phyloP scores from a whole-genome alignment of 768 basidiomycete species.

The Russula earlei region DNA sequence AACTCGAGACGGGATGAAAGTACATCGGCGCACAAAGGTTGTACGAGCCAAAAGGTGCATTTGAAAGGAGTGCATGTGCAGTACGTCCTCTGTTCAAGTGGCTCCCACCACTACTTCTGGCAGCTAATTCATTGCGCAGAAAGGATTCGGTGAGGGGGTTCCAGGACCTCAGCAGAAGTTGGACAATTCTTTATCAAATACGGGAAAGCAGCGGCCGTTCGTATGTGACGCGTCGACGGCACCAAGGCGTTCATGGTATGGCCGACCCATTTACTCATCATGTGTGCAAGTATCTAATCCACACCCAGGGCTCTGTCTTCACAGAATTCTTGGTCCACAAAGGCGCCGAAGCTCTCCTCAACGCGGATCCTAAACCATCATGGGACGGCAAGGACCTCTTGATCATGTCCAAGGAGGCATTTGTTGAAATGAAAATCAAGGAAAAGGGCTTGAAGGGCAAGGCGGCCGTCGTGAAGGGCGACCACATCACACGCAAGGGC shows the following conservation, averaged over 20 bases:
- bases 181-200: slow-evolving; percentile 76
- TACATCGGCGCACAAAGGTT: slow-evolving; percentile 66
- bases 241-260: slow-evolving; percentile 83
- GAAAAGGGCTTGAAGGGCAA: slow-evolving; percentile 83
- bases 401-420: slow-evolving; percentile 86
- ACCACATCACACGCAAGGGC: slow-evolving; percentile 41
- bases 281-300: background rate
- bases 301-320: slow-evolving; percentile 76
- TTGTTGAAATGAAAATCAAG: slow-evolving; percentile 93
- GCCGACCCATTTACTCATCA: background rate
- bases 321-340: slow-evolving; percentile 72
- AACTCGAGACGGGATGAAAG: slow-evolving; percentile 65
- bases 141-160: slow-evolving; percentile 72
- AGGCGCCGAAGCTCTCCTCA: slow-evolving; percentile 65
- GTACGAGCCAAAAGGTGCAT: slow-evolving; percentile 69
- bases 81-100: slow-evolving; percentile 38
- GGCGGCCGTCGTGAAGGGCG: slow-evolving; percentile 50
- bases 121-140: slow-evolving; percentile 38
- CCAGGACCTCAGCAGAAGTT: slow-evolving; percentile 58
- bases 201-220: slow-evolving; percentile 69
- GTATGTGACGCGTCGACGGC: slow-evolving; percentile 75
- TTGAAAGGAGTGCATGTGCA: slow-evolving; percentile 81
- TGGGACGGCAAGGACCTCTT: slow-evolving; percentile 70
- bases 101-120: background rate
- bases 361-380: slow-evolving; percentile 69